Conservation (phyloP, 2,329 filamentous ascomycete genomes). For the Ramularia endophylla region DNA sequence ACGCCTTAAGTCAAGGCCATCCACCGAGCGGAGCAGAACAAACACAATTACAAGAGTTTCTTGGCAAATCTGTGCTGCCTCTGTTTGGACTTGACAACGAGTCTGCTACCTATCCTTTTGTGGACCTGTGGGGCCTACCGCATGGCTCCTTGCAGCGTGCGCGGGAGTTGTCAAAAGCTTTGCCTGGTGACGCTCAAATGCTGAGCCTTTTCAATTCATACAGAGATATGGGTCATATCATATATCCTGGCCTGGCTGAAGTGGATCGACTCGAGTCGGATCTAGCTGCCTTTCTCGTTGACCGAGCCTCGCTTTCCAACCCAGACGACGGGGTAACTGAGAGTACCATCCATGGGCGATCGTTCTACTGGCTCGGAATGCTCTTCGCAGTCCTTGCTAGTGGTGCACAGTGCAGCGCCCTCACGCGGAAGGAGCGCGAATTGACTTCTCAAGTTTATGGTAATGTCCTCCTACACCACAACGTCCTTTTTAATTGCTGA, state of each 20-base stretch:
- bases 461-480: conserved; percentile 29
- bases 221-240: conserved; percentile 52
- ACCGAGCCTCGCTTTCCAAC: conserved; percentile 39
- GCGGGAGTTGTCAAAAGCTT: conserved; percentile 52
- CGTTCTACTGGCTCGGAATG: conserved; percentile 53
- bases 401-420: conserved; percentile 54
- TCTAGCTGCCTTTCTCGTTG: conserved; percentile 49
- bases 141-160: conserved; percentile 54
- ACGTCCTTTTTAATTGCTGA: conserved; percentile 22
- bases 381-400: conserved; percentile 59
- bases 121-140: conserved; percentile 57
- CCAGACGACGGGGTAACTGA: conserved; percentile 44
- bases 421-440: conserved; percentile 54
- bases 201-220: conserved; percentile 54
- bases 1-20: conserved; percentile 41
- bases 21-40: conserved; percentile 33
- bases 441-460: conserved; percentile 59
- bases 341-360: conserved; percentile 52
- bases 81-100: conserved; percentile 60
- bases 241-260: conserved; percentile 57
- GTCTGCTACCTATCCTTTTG: conserved; percentile 59
- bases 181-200: conserved; percentile 54
- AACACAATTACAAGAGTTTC: conserved; percentile 50
- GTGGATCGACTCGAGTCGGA: conserved; percentile 50
- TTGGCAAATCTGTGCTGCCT: conserved; percentile 57